Evolutionary conservation across 371 early-diverging fungal genomes (phyloP), one percentile per base, ranked within the genome.

Genomic region (Zychaea mexicana): DNA sequence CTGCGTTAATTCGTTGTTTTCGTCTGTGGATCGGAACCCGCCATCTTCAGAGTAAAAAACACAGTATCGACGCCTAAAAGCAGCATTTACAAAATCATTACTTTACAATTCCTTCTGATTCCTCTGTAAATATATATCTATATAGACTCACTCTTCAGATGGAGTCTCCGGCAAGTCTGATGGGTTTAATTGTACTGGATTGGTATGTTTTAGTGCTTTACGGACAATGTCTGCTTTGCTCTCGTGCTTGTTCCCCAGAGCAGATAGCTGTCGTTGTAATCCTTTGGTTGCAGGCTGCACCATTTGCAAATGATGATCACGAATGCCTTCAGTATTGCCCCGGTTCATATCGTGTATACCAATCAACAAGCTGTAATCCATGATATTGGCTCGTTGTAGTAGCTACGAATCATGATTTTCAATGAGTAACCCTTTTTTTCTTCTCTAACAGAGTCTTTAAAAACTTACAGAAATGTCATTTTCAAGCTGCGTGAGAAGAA

Each of bases 341-440:
- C 88, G 85, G 28, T 73, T 78, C 56, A 85, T 58, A 70, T 96
- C 93, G 69, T 98, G 98, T 12, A 95, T 83, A 3, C 99, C 99
- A 22, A 98, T 75, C 21, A 98, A 76, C 57, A 98, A 74, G 60
- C 95, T 94, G 79, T 98, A 98, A 78, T 98, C 99, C 99, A 98
- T 98, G 58, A 98, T 98, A 56, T 94, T 90, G 52, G 92, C 81
- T 15, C 73, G 71, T 47, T 82, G 75, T 55, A 98, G 73, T 55
- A 96, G 82, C 72, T 89, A 60, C n/a, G 28, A 38, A 54, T 49
- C 46, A 49, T 22, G 8, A 24, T 49, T 4, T 24, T 8, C 6
- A 9, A 24, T 49, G 36, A 13, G 17, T 52, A 42, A 6, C 30
- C 15, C 49, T 26, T 26, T 12, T 22, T n/a, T n/a, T n/a, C n/a